Percentiles rank a stretch among this genome's conserved stretches.
Conservation (phyloP, 1,284 basidiomycete species). For the Cystobasidium sp. region DNA sequence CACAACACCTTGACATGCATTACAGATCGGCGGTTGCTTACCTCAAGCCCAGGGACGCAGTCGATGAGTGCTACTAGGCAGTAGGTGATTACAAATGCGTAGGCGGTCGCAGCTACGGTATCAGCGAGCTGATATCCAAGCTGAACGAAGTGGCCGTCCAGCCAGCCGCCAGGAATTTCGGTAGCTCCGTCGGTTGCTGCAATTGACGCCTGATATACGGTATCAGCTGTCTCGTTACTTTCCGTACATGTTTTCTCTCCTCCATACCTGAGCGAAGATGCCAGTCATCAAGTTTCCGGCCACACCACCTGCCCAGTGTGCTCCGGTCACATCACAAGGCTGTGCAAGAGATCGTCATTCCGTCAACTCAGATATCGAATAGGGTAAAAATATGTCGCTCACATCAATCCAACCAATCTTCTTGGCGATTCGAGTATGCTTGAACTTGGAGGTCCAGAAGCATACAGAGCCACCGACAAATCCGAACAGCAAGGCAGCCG, state of each 20-base stretch:
- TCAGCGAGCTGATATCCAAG: conserved; percentile 72
- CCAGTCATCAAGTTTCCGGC: conserved; percentile 82
- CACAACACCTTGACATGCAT: not conserved
- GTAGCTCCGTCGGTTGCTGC: conserved; percentile 78
- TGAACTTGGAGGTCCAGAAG: conserved; percentile 21
- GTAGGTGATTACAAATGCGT: conserved; percentile 28
- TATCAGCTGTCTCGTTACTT: not conserved
- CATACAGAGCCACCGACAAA: conserved; percentile 7
- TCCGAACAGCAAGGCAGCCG: conserved; percentile 14
- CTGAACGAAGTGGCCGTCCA: conserved; percentile 74
- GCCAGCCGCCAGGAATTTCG: conserved; percentile 80
- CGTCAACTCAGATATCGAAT: not conserved
- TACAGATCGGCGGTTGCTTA: not conserved
- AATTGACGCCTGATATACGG: conserved; percentile 67
- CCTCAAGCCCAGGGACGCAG: conserved; percentile 31
- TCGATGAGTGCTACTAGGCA: conserved; percentile 27
- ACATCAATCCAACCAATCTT: conserved; percentile 70
- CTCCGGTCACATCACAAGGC: conserved; percentile 71
- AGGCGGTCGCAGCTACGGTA: conserved; percentile 13
- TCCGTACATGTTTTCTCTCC: no score
- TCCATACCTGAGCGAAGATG: conserved; percentile 67
- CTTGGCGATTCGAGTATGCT: conserved; percentile 33
- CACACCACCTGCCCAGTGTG: conserved; percentile 84
- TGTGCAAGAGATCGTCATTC: not conserved
- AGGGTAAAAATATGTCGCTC: not conserved